Conservation (phyloP, 768 basidiomycete genomes). For the Trametes punicea region DNA sequence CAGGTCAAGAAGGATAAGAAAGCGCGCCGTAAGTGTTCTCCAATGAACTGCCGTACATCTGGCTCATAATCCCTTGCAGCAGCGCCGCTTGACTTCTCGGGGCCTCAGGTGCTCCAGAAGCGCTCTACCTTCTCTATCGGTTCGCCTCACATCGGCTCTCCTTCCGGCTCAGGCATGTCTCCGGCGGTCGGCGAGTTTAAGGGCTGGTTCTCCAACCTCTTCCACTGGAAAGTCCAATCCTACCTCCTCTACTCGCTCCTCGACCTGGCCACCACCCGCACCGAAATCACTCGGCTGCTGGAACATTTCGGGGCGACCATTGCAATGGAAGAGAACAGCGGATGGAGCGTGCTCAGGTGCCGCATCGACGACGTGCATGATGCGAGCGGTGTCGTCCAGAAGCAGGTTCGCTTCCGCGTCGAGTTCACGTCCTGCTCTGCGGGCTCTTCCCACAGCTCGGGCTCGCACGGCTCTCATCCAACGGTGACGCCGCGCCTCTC, state of each 20-base stretch:
- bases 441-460: not conserved
- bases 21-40: constrained; percentile 47
- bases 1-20: constrained; percentile 49
- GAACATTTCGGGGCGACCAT: constrained; percentile 62
- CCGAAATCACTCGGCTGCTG: constrained; percentile 61
- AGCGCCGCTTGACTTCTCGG: constrained; percentile 52
- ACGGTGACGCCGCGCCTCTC: constrained; percentile 27
- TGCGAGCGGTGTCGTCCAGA: constrained; percentile 45
- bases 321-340: constrained; percentile 48
- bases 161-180: constrained; percentile 39
- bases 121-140: constrained; percentile 42
- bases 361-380: constrained; percentile 48
- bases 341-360: constrained; percentile 46
- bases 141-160: constrained; percentile 47
- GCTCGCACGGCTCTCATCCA: constrained; percentile 8
- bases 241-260: constrained; percentile 55
- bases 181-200: constrained; percentile 83
- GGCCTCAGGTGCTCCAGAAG: constrained; percentile 37
- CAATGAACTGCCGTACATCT: not conserved
- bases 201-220: constrained; percentile 94
- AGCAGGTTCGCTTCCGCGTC: constrained; percentile 79
- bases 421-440: constrained; percentile 51
- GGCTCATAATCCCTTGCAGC: constrained; percentile 34
- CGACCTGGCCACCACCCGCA: constrained; percentile 57
- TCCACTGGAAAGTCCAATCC: constrained; percentile 80